Conservation (phyloP, 331 rosid genomes). For the Quercus lobata region DNA sequence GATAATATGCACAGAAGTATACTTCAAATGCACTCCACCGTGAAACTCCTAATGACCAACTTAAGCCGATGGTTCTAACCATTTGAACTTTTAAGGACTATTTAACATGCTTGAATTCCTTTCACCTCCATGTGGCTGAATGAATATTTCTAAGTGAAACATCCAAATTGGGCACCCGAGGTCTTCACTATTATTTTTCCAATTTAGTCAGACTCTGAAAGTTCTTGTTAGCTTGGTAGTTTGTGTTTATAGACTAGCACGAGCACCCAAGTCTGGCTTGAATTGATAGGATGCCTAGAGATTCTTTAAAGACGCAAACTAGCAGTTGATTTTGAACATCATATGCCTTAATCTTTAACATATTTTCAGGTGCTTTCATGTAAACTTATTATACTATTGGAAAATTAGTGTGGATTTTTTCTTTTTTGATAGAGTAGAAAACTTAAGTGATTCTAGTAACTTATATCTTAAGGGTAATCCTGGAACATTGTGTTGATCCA, state of each 20-base stretch:
- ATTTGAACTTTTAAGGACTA: background rate
- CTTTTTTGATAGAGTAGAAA: background rate
- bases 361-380: background rate
- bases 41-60: background rate
- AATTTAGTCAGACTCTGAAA: background rate
- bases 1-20: background rate
- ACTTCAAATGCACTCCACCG: background rate
- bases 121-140: background rate
- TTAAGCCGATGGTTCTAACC: background rate
- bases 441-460: background rate
- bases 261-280: background rate
- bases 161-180: background rate
- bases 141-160: background rate
- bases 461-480: background rate
- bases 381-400: background rate
- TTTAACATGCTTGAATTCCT: background rate
- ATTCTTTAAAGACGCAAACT: background rate
- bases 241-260: background rate
- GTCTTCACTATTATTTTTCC: background rate
- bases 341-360: background rate
- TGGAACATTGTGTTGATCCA: background rate
- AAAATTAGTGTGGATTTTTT: background rate
- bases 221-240: background rate
- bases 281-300: background rate
- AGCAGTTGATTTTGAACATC: background rate